Percentiles rank a stretch among this genome's conserved stretches.
Evolutionary conservation across 2,329 filamentous ascomycete genomes (phyloP).

Genomic region (Apiospora phragmitis): DNA sequence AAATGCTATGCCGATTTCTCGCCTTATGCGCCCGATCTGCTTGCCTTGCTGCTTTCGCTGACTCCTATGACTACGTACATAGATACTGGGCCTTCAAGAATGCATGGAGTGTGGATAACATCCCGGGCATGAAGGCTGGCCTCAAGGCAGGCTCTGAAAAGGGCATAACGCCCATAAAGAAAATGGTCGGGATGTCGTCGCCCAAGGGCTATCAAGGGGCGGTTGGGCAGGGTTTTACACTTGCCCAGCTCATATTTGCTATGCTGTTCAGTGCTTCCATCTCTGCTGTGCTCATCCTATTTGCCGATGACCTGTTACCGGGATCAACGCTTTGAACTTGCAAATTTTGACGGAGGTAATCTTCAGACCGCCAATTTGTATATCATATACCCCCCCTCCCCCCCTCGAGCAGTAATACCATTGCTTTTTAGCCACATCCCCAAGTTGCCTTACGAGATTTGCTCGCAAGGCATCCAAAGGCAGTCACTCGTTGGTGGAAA

Average conservation of each 20-base stretch:
- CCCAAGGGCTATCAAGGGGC: slow-evolving; percentile 18
- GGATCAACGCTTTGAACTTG: neutral
- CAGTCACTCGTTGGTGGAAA: neutral
- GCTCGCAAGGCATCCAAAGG: neutral
- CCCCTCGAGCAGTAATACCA: neutral
- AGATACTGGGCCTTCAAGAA: slow-evolving; percentile 44
- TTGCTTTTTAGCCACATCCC: neutral
- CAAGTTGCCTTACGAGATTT: neutral
- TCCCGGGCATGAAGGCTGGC: slow-evolving; percentile 37
- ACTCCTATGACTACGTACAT: neutral
- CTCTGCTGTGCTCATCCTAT: neutral
- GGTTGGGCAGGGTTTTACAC: neutral
- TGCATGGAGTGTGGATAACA: slow-evolving; percentile 39
- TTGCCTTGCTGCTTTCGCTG: neutral
- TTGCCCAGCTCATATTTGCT: slow-evolving; percentile 9
- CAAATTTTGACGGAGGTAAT: neutral
- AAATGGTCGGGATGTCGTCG: slow-evolving; percentile 39
- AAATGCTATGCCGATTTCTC: neutral
- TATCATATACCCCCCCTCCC: neutral
- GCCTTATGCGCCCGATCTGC: neutral
- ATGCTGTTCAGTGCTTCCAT: slow-evolving; percentile 12
- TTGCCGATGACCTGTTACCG: neutral
- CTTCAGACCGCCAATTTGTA: neutral
- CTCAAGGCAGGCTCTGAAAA: slow-evolving; percentile 31
- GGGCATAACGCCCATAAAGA: slow-evolving; percentile 36